Evolutionary conservation across 805 yeast species (phyloP).

Genomic region (Nakazawaea wyomingensis): DNA sequence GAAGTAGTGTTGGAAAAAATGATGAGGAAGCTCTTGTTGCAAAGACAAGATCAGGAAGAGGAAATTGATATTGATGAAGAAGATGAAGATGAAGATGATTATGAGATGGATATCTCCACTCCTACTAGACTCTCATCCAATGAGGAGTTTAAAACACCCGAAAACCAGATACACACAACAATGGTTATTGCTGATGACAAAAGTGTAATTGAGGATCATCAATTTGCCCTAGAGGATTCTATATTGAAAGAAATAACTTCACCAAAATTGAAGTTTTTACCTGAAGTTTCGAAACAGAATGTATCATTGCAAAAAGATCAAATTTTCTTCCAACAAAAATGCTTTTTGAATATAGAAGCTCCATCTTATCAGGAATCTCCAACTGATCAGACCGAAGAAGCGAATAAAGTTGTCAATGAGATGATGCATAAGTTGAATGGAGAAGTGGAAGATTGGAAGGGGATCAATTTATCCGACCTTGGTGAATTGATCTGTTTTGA

Average conservation of each 20-base stretch:
- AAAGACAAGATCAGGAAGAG: background rate
- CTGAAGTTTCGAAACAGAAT: conserved; percentile 7
- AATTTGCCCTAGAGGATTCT: background rate
- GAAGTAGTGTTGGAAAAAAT: conserved; percentile 3
- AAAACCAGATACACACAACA: too few relatives aligned
- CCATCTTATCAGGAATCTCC: conserved; percentile 3
- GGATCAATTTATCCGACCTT: conserved; percentile 7
- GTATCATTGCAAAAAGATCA: background rate
- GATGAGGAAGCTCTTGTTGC: conserved; percentile 1
- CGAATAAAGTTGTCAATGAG: background rate
- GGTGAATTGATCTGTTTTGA: conserved; percentile 12
- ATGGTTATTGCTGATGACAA: too few relatives aligned
- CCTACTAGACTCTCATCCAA: background rate
- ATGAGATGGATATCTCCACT: background rate
- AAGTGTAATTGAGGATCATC: too few relatives aligned
- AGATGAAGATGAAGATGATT: background rate
- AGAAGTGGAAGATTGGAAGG: conserved; percentile 12
- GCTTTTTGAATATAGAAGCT: conserved; percentile 6
- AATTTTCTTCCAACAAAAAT: background rate
- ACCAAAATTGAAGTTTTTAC: conserved; percentile 4
- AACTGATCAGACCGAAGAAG: background rate
- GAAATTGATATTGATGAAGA: background rate
- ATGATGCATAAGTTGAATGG: conserved; percentile 9
- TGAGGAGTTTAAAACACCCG: background rate
- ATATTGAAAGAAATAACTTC: background rate